phyloP scores from a whole-genome alignment of 2,329 filamentous ascomycete species.

The Penicillium aurantiogriseum region DNA sequence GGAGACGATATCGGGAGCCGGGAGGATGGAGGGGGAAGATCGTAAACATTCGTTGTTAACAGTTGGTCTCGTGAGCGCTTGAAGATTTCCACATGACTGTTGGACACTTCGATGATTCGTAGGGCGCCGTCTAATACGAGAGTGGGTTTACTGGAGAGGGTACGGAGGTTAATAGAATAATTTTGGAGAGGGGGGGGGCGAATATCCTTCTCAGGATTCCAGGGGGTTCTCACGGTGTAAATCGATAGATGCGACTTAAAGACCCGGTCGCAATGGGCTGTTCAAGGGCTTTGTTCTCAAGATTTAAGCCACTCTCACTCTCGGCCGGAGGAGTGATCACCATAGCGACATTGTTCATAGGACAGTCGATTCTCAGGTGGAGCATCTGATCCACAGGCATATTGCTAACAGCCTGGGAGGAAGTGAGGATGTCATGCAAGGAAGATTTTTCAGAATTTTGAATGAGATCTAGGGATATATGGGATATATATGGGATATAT shows the following conservation, averaged over 20 bases:
- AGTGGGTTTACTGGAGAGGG: constrained; percentile 27
- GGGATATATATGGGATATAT: background rate
- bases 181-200: background rate
- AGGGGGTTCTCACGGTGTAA: constrained; percentile 2
- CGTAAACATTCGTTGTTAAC: constrained; percentile 40
- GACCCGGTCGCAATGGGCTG: background rate
- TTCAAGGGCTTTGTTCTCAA: background rate
- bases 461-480: background rate
- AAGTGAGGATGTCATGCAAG: constrained; percentile 5
- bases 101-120: constrained; percentile 45
- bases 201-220: background rate
- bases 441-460: background rate
- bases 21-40: constrained; percentile 37
- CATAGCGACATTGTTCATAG: constrained; percentile 19
- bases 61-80: constrained; percentile 34
- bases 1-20: constrained; percentile 37
- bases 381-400: constrained; percentile 24
- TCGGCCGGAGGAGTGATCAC: constrained; percentile 26
- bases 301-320: constrained; percentile 14
- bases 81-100: constrained; percentile 42
- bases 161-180: background rate
- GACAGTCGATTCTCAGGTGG: constrained; percentile 23
- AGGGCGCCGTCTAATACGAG: constrained; percentile 40
- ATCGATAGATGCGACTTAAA: constrained; percentile 7
- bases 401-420: background rate